A percentile compares a stretch with the other conserved stretches of the same genome.
These are phyloP conservation scores for Colletotrichum sp. DNA, from an alignment of 2,329 filamentous ascomycete genomes.

Conservation along the genomic window DNA sequence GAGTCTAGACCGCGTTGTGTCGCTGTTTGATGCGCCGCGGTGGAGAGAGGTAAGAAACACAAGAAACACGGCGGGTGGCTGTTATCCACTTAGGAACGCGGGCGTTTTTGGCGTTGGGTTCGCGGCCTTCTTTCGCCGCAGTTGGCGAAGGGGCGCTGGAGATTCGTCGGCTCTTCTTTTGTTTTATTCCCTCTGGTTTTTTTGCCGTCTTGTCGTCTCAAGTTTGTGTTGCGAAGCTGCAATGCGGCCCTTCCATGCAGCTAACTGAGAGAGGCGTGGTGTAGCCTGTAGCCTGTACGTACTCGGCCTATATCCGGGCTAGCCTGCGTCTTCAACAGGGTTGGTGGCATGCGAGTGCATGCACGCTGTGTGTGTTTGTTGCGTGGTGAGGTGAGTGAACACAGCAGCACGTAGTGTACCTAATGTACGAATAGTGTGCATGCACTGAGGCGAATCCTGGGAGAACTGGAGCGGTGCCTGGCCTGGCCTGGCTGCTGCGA, in stretches of 20 bases:
- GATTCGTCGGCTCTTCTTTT: background rate
- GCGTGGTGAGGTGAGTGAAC: background rate
- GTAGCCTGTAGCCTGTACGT: background rate
- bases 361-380: background rate
- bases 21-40: background rate
- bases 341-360: background rate
- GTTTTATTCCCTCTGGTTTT: background rate
- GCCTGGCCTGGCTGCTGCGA: background rate
- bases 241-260: constrained; percentile 16
- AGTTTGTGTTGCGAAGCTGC: constrained; percentile 3
- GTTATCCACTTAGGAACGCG: background rate
- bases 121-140: background rate
- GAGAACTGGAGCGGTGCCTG: background rate
- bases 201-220: constrained; percentile 9
- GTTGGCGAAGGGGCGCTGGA: background rate
- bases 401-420: background rate
- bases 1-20: constrained; percentile 1
- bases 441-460: background rate
- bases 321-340: background rate
- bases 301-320: constrained; percentile 4
- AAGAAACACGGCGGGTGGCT: background rate
- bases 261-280: background rate
- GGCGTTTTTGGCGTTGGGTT: background rate
- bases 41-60: background rate
- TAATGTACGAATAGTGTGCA: background rate